phyloP scores from a whole-genome alignment of 805 yeast species.

The Candida ortonii region DNA sequence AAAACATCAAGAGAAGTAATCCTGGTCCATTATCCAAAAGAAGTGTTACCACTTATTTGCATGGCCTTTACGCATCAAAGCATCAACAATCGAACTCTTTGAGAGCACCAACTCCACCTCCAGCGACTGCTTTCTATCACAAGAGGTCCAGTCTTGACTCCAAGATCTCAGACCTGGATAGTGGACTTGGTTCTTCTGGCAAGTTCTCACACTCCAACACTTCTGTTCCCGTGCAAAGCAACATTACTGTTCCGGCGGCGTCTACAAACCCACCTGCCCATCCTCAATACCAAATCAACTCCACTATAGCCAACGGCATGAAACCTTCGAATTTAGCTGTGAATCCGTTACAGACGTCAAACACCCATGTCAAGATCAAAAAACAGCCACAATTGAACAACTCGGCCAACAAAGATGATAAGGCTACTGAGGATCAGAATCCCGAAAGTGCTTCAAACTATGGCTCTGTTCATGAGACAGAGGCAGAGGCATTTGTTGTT shows the following conservation, averaged over 20 bases:
- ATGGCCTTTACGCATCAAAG: conserved; percentile 45
- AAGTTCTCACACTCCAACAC: conserved; percentile 5
- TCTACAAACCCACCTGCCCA: too few species aligned
- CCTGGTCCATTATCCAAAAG: conserved; percentile 76
- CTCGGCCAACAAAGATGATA: not conserved
- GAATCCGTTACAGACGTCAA: conserved; percentile 65
- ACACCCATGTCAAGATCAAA: conserved; percentile 66
- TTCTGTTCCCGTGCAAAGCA: conserved; percentile 8
- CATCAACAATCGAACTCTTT: too few species aligned
- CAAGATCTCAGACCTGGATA: conserved; percentile 4
- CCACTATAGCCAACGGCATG: conserved; percentile 32
- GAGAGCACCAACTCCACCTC: conserved; percentile 5
- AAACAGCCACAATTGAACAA: conserved; percentile 41
- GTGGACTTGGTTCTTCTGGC: not conserved
- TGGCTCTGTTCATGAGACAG: conserved; percentile 42
- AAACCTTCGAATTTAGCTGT: conserved; percentile 66
- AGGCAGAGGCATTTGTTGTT: conserved; percentile 38
- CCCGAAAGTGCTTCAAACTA: conserved; percentile 14
- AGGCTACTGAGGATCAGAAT: conserved; percentile 7
- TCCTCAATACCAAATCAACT: conserved; percentile 19
- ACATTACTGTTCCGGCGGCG: conserved; percentile 7
- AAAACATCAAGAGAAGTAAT: conserved; percentile 71
- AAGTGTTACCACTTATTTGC: conserved; percentile 66
- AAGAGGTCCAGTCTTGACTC: conserved; percentile 19
- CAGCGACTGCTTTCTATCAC: conserved; percentile 13